Evolutionary conservation across 1,284 basidiomycete genomes (phyloP).

Genomic region (Leccinum holopus): DNA sequence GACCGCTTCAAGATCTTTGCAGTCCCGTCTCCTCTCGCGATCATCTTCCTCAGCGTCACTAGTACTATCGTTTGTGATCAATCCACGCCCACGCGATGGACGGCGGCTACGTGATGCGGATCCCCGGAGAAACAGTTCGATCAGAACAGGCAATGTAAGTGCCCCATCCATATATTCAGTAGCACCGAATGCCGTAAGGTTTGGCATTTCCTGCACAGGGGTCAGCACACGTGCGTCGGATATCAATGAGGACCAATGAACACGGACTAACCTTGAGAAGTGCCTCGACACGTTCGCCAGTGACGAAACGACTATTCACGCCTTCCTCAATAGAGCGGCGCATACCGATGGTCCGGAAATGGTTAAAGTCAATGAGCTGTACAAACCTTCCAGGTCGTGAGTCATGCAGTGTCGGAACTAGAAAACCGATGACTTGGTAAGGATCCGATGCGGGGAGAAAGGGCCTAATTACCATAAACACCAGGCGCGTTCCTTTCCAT

Average conservation of each 20-base stretch:
- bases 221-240: constrained; percentile 15
- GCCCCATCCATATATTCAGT: constrained; percentile 97
- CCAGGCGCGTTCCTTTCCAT: constrained; percentile 61
- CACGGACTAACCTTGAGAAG: constrained; percentile 67
- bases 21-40: constrained; percentile 70
- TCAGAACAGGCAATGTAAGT: constrained; percentile 75
- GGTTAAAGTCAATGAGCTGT: constrained; percentile 84
- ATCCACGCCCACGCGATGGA: constrained; percentile 63
- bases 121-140: constrained; percentile 85
- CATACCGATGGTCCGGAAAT: constrained; percentile 94
- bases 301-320: constrained; percentile 88
- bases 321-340: constrained; percentile 90
- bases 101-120: constrained; percentile 63
- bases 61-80: constrained; percentile 40
- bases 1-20: constrained; percentile 81
- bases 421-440: constrained; percentile 2
- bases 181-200: constrained; percentile 80
- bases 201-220: constrained; percentile 73
- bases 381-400: constrained; percentile 75
- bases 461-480: constrained; percentile 52
- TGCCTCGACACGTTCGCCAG: constrained; percentile 79
- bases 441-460: neutral
- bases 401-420: constrained; percentile 73
- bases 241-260: neutral
- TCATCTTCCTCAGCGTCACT: constrained; percentile 66